phyloP scores from a whole-genome alignment of 2,329 filamentous ascomycete genomes.

The Pseudogymnoascus sp. region DNA sequence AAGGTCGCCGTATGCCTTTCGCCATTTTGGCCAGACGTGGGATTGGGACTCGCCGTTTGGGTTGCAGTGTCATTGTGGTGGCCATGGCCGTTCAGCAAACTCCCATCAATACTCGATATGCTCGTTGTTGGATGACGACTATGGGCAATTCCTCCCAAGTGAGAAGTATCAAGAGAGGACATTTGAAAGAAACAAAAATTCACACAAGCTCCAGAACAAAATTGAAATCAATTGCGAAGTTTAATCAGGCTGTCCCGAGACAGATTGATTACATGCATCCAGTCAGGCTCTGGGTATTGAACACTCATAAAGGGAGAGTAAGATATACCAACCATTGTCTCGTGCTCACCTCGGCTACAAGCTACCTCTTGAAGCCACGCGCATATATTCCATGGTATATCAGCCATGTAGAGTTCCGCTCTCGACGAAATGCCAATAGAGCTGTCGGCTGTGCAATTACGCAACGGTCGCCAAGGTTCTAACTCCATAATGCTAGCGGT shows the following conservation, averaged over 20 bases:
- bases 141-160: background rate
- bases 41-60: background rate
- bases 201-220: background rate
- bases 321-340: background rate
- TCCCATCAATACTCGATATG: background rate
- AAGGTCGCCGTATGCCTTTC: background rate
- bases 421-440: background rate
- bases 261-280: background rate
- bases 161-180: background rate
- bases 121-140: background rate
- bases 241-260: background rate
- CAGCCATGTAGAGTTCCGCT: background rate
- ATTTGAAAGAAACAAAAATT: background rate
- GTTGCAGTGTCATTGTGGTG: background rate
- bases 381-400: background rate
- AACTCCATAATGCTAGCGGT: background rate
- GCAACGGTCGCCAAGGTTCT: background rate
- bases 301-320: background rate
- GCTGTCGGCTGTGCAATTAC: background rate
- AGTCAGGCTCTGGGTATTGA: background rate
- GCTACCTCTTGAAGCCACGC: background rate
- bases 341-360: background rate
- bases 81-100: background rate
- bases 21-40: background rate
- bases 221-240: background rate